Conservation (phyloP, 2,329 filamentous ascomycete species). For the Berkeleyomyces rouxiae region DNA sequence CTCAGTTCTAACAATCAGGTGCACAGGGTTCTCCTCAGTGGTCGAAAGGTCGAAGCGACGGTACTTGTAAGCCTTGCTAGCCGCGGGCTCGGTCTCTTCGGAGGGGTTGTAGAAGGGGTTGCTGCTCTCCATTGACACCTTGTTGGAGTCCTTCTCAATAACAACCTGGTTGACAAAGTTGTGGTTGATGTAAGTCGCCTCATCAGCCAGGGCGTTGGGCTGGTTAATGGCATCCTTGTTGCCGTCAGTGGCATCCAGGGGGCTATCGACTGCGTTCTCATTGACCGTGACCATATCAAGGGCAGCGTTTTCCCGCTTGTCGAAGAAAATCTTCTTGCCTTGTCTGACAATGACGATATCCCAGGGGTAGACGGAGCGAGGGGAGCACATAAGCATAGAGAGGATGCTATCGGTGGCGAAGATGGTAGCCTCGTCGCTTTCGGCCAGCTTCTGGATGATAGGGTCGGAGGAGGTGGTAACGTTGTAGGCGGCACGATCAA, state of each 20-base stretch:
- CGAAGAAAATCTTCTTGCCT: conserved; percentile 93
- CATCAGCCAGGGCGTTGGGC: conserved; percentile 78
- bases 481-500: conserved; percentile 94
- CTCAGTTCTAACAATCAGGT: conserved; percentile 87
- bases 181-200: conserved; percentile 99
- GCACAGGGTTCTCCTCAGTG: conserved; percentile 84
- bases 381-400: conserved; percentile 98
- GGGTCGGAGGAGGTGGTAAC: conserved; percentile 93
- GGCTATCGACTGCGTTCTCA: conserved; percentile 92
- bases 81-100: conserved; percentile 83
- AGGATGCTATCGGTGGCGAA: conserved; percentile 95
- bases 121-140: conserved; percentile 69
- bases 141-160: conserved; percentile 58
- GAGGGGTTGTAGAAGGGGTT: conserved; percentile 96
- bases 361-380: conserved; percentile 95
- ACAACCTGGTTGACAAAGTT: conserved; percentile 97
- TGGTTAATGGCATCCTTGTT: conserved; percentile 93
- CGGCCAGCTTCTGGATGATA: conserved; percentile 88
- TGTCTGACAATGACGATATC: conserved; percentile 88
- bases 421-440: conserved; percentile 89
- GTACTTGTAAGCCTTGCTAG: conserved; percentile 97
- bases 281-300: conserved; percentile 98
- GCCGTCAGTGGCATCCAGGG: conserved; percentile 76
- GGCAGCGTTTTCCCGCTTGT: conserved; percentile 91
- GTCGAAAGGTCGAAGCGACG: conserved; percentile 89